Percentiles rank a stretch among this genome's conserved stretches.
Conservation (phyloP, 139 green algal genomes). For the Desmodesmus armatus region DNA sequence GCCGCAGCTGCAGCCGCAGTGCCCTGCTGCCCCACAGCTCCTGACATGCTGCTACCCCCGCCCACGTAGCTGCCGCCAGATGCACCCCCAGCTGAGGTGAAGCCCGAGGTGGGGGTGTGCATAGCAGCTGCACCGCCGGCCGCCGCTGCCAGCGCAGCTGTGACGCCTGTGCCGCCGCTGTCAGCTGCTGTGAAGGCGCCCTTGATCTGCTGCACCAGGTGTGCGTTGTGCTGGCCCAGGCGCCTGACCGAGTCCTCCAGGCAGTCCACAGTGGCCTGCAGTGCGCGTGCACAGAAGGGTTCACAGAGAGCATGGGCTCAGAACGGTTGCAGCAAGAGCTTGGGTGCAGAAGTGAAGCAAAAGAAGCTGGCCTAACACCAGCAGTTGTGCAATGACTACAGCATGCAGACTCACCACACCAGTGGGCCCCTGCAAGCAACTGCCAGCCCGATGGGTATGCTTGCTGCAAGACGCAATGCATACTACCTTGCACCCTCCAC, state of each 20-base stretch:
- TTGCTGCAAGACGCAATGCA: too few species aligned
- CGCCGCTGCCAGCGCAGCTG: neutral
- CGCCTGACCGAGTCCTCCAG: slow-evolving; percentile 35
- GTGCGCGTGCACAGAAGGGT: too few species aligned
- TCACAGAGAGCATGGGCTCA: too few species aligned
- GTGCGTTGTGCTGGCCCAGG: slow-evolving; percentile 33
- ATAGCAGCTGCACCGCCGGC: neutral
- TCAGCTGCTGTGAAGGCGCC: neutral
- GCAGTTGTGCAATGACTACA: neutral
- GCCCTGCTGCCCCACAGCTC: neutral
- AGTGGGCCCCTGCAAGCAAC: too few species aligned
- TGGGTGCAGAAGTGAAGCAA: neutral
- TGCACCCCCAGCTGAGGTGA: too few species aligned
- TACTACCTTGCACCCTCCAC: too few species aligned
- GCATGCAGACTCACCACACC: too few species aligned
- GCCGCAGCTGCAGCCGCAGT: neutral
- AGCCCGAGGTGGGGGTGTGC: neutral
- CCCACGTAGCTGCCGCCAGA: neutral
- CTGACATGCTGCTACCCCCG: neutral
- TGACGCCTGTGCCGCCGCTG: neutral
- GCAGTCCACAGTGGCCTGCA: slow-evolving; percentile 32
- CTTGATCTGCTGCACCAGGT: slow-evolving; percentile 33
- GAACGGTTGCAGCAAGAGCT: neutral
- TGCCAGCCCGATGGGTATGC: too few species aligned
- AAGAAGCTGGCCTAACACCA: neutral